A percentile compares a stretch with the other conserved stretches of the same genome.
Evolutionary conservation across 345 rosid species (phyloP).

Genomic region (Pistacia integerrima): DNA sequence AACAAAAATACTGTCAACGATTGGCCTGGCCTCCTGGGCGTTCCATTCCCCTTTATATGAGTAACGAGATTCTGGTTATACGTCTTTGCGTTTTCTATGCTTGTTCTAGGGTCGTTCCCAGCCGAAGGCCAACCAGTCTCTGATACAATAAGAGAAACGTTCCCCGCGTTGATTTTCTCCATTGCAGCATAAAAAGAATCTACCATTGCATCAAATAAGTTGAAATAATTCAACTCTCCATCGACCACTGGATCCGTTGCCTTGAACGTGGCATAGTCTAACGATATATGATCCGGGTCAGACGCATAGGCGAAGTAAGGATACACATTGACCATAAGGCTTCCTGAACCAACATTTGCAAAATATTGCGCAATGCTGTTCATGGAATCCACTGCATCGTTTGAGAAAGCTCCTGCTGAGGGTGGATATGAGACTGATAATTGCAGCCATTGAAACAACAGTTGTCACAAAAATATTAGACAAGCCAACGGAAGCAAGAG

Average conservation of each 20-base stretch:
- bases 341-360: constrained; percentile 9
- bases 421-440: constrained; percentile 43
- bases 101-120: constrained; percentile 12
- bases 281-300: constrained; percentile 23
- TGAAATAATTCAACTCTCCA: constrained; percentile 29
- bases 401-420: constrained; percentile 31
- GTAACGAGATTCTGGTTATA: constrained; percentile 9
- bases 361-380: constrained; percentile 21
- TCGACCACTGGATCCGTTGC: constrained; percentile 27
- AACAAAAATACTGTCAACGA: background rate
- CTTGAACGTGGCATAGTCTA: constrained; percentile 35
- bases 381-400: background rate
- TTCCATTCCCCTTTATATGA: constrained; percentile 1
- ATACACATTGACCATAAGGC: constrained; percentile 37
- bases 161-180: constrained; percentile 21
- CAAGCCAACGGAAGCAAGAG: constrained; percentile 24
- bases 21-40: constrained; percentile 9
- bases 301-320: constrained; percentile 46
- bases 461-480: constrained; percentile 26
- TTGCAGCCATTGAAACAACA: constrained; percentile 6
- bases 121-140: constrained; percentile 19
- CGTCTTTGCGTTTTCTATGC: background rate
- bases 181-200: constrained; percentile 35
- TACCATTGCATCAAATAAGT: constrained; percentile 36
- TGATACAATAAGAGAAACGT: background rate